Evolutionary conservation across 2,329 filamentous ascomycete genomes (phyloP).

Genomic region (Ophiosphaerella korrae): DNA sequence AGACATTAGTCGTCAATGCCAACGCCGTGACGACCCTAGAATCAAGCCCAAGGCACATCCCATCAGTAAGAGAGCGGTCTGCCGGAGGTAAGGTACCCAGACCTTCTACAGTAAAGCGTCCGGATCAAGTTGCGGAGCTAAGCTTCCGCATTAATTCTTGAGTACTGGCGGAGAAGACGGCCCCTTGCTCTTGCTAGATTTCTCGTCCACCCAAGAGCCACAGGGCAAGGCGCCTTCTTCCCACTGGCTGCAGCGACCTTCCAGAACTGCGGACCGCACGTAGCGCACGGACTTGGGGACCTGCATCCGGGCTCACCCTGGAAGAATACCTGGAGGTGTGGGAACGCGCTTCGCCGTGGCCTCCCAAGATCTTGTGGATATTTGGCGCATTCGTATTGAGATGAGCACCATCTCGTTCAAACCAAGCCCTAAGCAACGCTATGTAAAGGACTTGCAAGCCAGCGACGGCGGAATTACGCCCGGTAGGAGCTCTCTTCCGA

Average conservation of each 20-base stretch:
- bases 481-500: not conserved
- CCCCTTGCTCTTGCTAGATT: not conserved
- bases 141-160: slow-evolving; percentile 20
- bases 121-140: slow-evolving; percentile 25
- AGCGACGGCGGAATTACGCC: not conserved
- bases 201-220: slow-evolving; percentile 14
- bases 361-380: not conserved
- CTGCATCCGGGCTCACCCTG: slow-evolving; percentile 21
- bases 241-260: slow-evolving; percentile 14
- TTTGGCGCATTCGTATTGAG: not conserved
- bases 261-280: slow-evolving; percentile 9
- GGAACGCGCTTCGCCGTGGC: too few species aligned
- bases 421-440: not conserved
- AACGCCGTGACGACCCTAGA: slow-evolving; percentile 12
- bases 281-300: slow-evolving; percentile 18
- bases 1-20: slow-evolving; percentile 10
- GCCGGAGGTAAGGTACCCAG: slow-evolving; percentile 28
- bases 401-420: not conserved
- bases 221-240: slow-evolving; percentile 8
- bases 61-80: slow-evolving; percentile 20
- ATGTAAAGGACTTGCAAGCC: not conserved
- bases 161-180: not conserved
- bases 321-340: not conserved
- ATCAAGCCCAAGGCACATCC: slow-evolving; percentile 8
- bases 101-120: slow-evolving; percentile 19